phyloP scores from a whole-genome alignment of 305 asterid species.

The Fraxinus greggii region DNA sequence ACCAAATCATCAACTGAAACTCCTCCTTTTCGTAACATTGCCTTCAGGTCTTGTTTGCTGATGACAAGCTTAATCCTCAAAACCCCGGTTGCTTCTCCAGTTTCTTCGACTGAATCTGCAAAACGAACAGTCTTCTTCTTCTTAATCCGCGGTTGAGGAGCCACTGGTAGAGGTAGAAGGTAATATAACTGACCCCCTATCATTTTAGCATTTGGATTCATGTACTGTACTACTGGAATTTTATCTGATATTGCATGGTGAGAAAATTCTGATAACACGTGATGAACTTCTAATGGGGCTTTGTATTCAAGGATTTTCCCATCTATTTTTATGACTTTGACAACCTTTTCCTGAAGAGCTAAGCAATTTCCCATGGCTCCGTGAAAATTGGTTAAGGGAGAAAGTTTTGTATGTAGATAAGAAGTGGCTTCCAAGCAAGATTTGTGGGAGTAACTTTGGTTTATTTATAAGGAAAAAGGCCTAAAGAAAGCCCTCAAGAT shows the following conservation, averaged over 20 bases:
- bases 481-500: constrained; percentile 27
- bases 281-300: constrained; percentile 53
- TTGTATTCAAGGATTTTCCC: constrained; percentile 63
- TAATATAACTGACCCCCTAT: constrained; percentile 48
- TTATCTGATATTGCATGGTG: constrained; percentile 60
- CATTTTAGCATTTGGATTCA: constrained; percentile 51
- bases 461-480: constrained; percentile 29
- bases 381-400: constrained; percentile 5
- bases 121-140: constrained; percentile 41
- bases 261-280: constrained; percentile 45
- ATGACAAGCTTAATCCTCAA: constrained; percentile 69
- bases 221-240: constrained; percentile 43
- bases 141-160: constrained; percentile 22
- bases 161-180: constrained; percentile 50
- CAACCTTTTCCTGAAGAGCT: constrained; percentile 39
- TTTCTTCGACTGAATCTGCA: constrained; percentile 36
- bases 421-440: constrained; percentile 15
- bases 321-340: constrained; percentile 58
- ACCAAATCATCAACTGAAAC: constrained; percentile 30
- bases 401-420: background rate
- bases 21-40: constrained; percentile 44
- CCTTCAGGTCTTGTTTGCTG: constrained; percentile 64
- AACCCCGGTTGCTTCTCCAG: constrained; percentile 19
- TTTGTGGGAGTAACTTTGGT: constrained; percentile 6
- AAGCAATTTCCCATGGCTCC: constrained; percentile 71